Conservation (phyloP, 176 grass and related monocot species). For the Alloteropsis semialata region DNA sequence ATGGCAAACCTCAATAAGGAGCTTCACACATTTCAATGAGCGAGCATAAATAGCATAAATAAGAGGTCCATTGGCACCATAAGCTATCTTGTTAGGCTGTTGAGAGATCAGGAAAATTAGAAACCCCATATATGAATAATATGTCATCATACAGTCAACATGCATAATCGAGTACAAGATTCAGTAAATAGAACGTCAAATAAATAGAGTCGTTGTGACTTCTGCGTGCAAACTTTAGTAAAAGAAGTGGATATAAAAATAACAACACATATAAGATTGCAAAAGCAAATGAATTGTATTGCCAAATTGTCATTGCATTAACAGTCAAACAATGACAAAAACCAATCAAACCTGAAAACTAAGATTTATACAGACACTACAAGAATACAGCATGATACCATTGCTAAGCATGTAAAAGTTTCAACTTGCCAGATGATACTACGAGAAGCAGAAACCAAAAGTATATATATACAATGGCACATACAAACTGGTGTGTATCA, state of each 20-base stretch:
- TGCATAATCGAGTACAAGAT: neutral
- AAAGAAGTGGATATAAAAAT: neutral
- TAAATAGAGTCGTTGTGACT: neutral
- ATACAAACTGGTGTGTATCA: neutral
- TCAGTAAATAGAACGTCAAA: neutral
- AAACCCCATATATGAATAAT: neutral
- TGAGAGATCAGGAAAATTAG: neutral
- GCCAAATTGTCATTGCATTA: neutral
- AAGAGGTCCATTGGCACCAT: neutral
- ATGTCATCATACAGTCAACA: neutral
- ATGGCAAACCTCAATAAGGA: conserved; percentile 6
- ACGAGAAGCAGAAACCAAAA: neutral
- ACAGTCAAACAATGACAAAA: neutral
- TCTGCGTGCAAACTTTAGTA: neutral
- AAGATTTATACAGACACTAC: neutral
- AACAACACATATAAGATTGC: neutral
- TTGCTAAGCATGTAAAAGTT: neutral
- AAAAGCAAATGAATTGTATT: neutral
- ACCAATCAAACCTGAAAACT: neutral
- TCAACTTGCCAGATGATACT: neutral
- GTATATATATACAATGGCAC: neutral
- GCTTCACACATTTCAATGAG: conserved; percentile 20
- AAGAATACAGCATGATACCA: neutral
- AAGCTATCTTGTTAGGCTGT: conserved; percentile 16
- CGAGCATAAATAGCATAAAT: neutral